phyloP scores from a whole-genome alignment of 139 green algal species.

The Diplosphaera chodatii region DNA sequence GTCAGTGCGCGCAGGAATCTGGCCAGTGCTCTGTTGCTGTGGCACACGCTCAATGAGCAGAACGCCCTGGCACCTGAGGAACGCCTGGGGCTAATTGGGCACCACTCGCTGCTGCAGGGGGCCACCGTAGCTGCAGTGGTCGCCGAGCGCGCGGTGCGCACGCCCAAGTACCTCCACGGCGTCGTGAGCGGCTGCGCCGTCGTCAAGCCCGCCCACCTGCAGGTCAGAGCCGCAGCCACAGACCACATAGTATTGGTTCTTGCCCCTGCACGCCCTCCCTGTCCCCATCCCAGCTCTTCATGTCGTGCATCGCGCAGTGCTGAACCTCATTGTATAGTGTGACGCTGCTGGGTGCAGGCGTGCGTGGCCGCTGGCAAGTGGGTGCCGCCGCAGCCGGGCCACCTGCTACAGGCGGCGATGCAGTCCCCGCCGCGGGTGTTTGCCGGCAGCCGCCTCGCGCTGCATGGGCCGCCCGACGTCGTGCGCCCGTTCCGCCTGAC shows the following conservation, averaged over 20 bases:
- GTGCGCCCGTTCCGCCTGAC: constrained; percentile 1
- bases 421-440: constrained; percentile 9
- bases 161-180: constrained; percentile 14
- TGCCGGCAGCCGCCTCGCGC: constrained; percentile 7
- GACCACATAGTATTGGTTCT: too few relatives aligned
- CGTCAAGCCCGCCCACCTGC: background rate
- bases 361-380: constrained; percentile 10
- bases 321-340: too few relatives aligned
- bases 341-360: constrained; percentile 6
- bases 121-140: background rate
- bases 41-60: too few relatives aligned
- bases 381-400: background rate
- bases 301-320: too few relatives aligned
- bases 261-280: too few relatives aligned
- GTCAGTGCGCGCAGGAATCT: too few relatives aligned
- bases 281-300: too few relatives aligned
- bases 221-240: background rate
- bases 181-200: constrained; percentile 8
- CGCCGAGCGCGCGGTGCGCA: constrained; percentile 1
- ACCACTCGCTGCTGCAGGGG: background rate
- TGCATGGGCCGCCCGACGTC: background rate
- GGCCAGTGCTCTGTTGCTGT: too few relatives aligned
- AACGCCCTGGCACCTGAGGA: too few relatives aligned
- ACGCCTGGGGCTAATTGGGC: too few relatives aligned
- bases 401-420: background rate